Evolutionary conservation across 768 basidiomycete genomes (phyloP).

Genomic region (Gautieria morchelliformis): DNA sequence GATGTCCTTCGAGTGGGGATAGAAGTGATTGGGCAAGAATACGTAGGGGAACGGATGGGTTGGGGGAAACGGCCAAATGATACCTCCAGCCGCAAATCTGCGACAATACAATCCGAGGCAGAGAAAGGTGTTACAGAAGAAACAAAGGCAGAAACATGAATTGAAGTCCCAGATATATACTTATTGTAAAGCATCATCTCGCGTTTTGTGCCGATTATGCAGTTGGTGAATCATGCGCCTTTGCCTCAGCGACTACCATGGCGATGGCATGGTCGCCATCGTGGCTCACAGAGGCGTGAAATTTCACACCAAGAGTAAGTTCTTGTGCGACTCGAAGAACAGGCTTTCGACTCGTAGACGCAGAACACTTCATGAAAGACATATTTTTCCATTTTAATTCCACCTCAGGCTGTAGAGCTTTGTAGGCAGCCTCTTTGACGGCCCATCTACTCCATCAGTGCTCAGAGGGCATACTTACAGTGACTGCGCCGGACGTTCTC

Average conservation of each 20-base stretch:
- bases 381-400: slow-evolving; percentile 71
- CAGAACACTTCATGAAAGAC: slow-evolving; percentile 29
- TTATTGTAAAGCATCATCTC: not conserved
- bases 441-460: slow-evolving; percentile 46
- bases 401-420: slow-evolving; percentile 60
- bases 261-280: slow-evolving; percentile 72
- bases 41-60: slow-evolving; percentile 78
- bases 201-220: not conserved
- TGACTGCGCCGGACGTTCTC: not conserved
- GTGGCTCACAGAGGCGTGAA: slow-evolving; percentile 73
- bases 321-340: slow-evolving; percentile 23
- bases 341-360: slow-evolving; percentile 32
- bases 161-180: not conserved
- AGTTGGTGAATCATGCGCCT: not conserved
- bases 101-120: not conserved
- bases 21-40: slow-evolving; percentile 89
- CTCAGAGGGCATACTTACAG: not conserved
- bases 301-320: slow-evolving; percentile 11
- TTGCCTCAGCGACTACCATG: slow-evolving; percentile 49
- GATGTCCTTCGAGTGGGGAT: slow-evolving; percentile 77
- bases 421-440: slow-evolving; percentile 81
- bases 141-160: not conserved
- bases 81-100: not conserved
- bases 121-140: not conserved
- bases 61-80: slow-evolving; percentile 36